Base-by-base conservation (phyloP, 179 eudicot genomes). In the Beta corolliflora region DNA sequence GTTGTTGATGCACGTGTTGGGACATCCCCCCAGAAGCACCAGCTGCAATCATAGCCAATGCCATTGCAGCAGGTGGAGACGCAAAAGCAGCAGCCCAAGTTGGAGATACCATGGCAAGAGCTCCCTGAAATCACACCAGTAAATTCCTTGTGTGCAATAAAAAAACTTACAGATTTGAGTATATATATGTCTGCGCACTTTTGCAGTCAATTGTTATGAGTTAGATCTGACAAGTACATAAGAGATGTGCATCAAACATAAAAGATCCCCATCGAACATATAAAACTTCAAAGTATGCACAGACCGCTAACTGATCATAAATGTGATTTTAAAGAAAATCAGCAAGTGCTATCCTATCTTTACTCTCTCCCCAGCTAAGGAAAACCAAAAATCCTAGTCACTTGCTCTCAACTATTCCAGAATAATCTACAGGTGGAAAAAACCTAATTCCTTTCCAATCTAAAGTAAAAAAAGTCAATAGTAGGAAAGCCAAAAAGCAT, bases 71-170 rank as follows among this genome's bases (percentile, higher is more conserved):
- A 77, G 99, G 99, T 50, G 99, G 99, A 77, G 99, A 97, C 11
- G 99, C 99, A 90, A 97, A 97, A 88, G 99, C 91, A 83, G 98
- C 97, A 81, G 99, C 99, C 99, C 99, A 97, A 80, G 91, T 89
- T 69, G 95, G 95, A 78, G 97, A 91, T 77, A 92, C 89, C 99
- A 97, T 94, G 82, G 97, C 91, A 88, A 97, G 92, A 85, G 99
- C 99, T 90, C 97, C 94, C 99, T 97, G 84, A 83, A 88, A 66
- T 71, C 15, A 73, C 54, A 73, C n/a, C 36, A 78, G 46, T 53
- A 25, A 48, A 65, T 76, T 76, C 70, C 46, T 53, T 79, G 11
- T 63, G 67, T 31, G 68, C 70, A 53, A 50, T 70, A 58, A 78
- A 64, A 59, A 44, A 68, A 73, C 55, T 65, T 16, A 77, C 23